Percentiles rank a stretch among this genome's conserved stretches.
Conservation (phyloP, 2,329 filamentous ascomycete species). For the Cercospora sojina region DNA sequence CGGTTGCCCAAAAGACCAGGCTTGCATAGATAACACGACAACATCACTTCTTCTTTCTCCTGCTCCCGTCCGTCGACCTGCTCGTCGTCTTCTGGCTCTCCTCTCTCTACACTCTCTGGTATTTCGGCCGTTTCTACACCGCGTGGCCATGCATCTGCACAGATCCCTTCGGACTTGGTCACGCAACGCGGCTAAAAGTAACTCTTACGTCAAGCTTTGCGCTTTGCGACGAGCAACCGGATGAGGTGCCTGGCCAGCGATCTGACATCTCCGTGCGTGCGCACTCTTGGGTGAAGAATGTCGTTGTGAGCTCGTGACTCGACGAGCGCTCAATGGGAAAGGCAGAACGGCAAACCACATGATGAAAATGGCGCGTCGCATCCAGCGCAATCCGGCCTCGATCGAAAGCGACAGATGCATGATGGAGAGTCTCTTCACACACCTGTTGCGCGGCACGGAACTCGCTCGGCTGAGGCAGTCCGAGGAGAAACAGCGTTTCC, state of each 20-base stretch:
- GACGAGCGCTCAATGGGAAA: not conserved
- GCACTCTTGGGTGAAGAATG: not conserved
- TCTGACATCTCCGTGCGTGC: not conserved
- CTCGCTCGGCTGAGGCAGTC: constrained; percentile 4
- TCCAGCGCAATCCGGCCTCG: not conserved
- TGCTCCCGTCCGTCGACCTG: not conserved
- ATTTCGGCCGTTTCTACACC: not conserved
- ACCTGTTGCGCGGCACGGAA: constrained; percentile 1
- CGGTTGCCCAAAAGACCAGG: not conserved
- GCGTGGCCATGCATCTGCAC: not conserved
- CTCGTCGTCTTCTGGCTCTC: not conserved
- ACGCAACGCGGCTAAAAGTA: constrained; percentile 5
- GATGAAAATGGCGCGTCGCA: not conserved
- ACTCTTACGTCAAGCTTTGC: constrained; percentile 14
- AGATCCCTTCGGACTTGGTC: not conserved
- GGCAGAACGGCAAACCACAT: not conserved
- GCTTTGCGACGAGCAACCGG: not conserved
- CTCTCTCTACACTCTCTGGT: not conserved
- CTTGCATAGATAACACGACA: not conserved
- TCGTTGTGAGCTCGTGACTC: not conserved
- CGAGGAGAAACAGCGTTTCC: constrained; percentile 4
- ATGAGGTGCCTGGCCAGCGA: not conserved
- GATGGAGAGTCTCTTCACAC: not conserved
- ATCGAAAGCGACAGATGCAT: not conserved
- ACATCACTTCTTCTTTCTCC: not conserved